A percentile compares a stretch with the other conserved stretches of the same genome.
phyloP scores from a whole-genome alignment of 2,329 filamentous ascomycete species.

The Paecilomyces sp. region DNA sequence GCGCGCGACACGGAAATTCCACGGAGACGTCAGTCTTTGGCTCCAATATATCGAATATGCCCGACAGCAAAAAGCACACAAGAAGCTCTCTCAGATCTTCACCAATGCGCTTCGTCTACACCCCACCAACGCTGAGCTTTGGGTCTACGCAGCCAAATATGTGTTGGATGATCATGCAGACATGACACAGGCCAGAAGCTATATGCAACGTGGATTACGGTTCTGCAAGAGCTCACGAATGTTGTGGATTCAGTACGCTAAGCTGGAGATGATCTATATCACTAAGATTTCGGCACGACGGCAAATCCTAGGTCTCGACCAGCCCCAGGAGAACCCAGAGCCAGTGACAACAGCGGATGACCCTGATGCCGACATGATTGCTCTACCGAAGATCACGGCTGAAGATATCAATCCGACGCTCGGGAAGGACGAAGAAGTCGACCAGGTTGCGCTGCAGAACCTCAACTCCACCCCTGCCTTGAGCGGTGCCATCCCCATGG shows the following conservation, averaged over 20 bases:
- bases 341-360: slow-evolving; percentile 32
- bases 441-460: slow-evolving; percentile 54
- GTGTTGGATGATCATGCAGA: slow-evolving; percentile 73
- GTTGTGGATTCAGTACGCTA: slow-evolving; percentile 85
- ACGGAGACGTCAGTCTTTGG: slow-evolving; percentile 76
- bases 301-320: slow-evolving; percentile 57
- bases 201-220: slow-evolving; percentile 82
- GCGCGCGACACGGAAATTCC: slow-evolving; percentile 75
- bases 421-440: slow-evolving; percentile 46
- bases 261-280: slow-evolving; percentile 88
- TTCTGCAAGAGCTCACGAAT: slow-evolving; percentile 72
- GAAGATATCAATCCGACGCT: slow-evolving; percentile 54
- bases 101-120: slow-evolving; percentile 73
- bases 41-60: slow-evolving; percentile 83
- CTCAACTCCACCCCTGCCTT: slow-evolving; percentile 69
- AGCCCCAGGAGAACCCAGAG: slow-evolving; percentile 31
- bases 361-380: slow-evolving; percentile 50
- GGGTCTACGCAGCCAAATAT: slow-evolving; percentile 75
- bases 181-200: slow-evolving; percentile 75
- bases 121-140: slow-evolving; percentile 73
- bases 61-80: slow-evolving; percentile 56
- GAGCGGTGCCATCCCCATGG: slow-evolving; percentile 86
- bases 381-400: slow-evolving; percentile 52
- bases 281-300: slow-evolving; percentile 70
- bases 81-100: slow-evolving; percentile 54